phyloP scores from a whole-genome alignment of 805 yeast genomes.

The Myxozyma neotropica region DNA sequence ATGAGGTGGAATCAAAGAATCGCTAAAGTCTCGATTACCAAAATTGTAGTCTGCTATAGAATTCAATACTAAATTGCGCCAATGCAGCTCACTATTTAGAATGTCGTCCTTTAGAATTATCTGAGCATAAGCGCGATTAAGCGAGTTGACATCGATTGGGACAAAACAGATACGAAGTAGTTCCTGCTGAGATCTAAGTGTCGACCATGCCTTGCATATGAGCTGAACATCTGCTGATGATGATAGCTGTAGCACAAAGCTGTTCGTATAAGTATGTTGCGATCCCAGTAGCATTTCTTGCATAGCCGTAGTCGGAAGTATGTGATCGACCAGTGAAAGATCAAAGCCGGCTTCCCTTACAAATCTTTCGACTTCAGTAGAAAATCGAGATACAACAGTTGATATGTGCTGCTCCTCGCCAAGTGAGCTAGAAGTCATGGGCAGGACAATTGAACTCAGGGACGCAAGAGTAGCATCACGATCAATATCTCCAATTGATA shows the following conservation, averaged over 20 bases:
- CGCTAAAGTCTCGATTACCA: not conserved
- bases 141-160: constrained; percentile 9
- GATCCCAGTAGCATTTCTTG: constrained; percentile 28
- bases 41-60: not conserved
- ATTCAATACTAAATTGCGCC: not conserved
- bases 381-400: no score
- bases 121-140: constrained; percentile 24
- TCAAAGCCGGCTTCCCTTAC: not conserved
- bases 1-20: constrained; percentile 12
- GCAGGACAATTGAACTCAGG: not conserved
- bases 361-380: not conserved
- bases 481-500: constrained; percentile 16
- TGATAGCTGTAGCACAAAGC: constrained; percentile 18
- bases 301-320: constrained; percentile 31
- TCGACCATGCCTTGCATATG: constrained; percentile 14
- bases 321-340: not conserved
- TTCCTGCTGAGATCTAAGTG: constrained; percentile 5
- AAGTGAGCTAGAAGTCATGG: not conserved
- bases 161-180: constrained; percentile 32
- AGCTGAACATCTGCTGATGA: not conserved
- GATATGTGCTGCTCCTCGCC: not conserved
- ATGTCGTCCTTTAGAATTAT: constrained; percentile 4
- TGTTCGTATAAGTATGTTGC: constrained; percentile 17
- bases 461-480: constrained; percentile 8
- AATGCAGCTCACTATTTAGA: not conserved